Evolutionary conservation across 176 grass and related monocot species (phyloP).

Genomic region (Otatea glauca): DNA sequence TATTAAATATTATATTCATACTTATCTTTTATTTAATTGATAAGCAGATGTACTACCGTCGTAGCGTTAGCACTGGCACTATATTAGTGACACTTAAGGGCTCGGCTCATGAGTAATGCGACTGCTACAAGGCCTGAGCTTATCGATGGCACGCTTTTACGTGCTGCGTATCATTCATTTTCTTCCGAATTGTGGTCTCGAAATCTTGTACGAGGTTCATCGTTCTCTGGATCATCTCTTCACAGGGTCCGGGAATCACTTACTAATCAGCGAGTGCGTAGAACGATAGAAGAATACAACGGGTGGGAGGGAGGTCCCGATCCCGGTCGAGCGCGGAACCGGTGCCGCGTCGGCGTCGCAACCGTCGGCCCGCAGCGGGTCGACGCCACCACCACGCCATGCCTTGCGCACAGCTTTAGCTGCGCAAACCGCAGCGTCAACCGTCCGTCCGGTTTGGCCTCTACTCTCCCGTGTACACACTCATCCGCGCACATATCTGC

Average conservation of each 20-base stretch:
- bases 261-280: neutral
- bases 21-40: too few species aligned
- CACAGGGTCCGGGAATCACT: neutral
- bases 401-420: neutral
- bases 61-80: too few species aligned
- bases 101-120: neutral
- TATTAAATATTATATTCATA: too few species aligned
- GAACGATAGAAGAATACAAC: neutral
- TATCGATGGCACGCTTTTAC: neutral
- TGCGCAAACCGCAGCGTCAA: neutral
- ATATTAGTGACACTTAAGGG: too few species aligned
- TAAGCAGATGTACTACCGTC: too few species aligned
- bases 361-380: neutral
- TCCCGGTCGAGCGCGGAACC: neutral
- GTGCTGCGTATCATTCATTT: neutral
- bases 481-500: neutral
- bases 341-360: constrained; percentile 53
- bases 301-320: constrained; percentile 26
- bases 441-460: neutral
- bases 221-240: neutral
- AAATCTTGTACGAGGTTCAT: too few species aligned
- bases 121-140: neutral
- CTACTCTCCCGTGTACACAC: neutral
- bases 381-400: neutral
- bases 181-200: too few species aligned